A percentile compares a stretch with the other conserved stretches of the same genome.
These are phyloP conservation scores for Rutstroemia sp. DNA, from an alignment of 2,329 filamentous ascomycete genomes.

Conservation along the genomic window DNA sequence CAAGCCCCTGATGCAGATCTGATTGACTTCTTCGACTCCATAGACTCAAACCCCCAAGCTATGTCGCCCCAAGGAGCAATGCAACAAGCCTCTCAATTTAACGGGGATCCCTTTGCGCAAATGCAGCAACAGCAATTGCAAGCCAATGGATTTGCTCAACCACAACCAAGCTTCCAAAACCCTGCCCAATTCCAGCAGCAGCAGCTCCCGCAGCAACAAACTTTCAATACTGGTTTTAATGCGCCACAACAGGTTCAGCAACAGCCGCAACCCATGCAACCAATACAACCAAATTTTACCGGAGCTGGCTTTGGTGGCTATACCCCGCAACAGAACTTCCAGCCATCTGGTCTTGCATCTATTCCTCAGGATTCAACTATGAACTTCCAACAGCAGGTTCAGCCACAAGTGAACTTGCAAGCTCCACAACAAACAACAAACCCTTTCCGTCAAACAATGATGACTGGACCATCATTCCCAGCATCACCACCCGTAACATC, in stretches of 20 bases:
- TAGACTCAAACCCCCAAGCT: conserved; percentile 78
- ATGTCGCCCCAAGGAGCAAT: conserved; percentile 43
- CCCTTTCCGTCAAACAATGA: conserved; percentile 88
- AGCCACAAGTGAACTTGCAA: conserved; percentile 35
- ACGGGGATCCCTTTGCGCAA: conserved; percentile 24
- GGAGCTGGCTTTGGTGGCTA: conserved; percentile 83
- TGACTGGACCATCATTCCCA: conserved; percentile 42
- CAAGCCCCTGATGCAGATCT: conserved; percentile 69
- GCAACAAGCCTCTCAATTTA: conserved; percentile 30
- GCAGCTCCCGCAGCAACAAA: conserved; percentile 30
- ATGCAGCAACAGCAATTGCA: conserved; percentile 34
- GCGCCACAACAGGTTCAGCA: conserved; percentile 27
- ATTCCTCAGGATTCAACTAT: conserved; percentile 52
- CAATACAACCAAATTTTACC: conserved; percentile 54
- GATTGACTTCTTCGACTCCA: conserved; percentile 92
- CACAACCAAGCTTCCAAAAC: conserved; percentile 35
- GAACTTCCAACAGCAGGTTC: conserved; percentile 39
- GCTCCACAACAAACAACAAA: conserved; percentile 63
- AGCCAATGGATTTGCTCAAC: conserved; percentile 35
- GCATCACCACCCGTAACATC: conserved; percentile 37
- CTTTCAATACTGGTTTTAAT: conserved; percentile 26
- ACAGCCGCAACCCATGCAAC: conserved; percentile 34
- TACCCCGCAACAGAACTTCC: conserved; percentile 55
- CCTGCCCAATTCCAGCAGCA: conserved; percentile 33
- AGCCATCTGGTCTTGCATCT: conserved; percentile 43